These are phyloP conservation scores for Xylaria sp. DNA, from an alignment of 2,329 filamentous ascomycete species.

Conservation along the genomic window DNA sequence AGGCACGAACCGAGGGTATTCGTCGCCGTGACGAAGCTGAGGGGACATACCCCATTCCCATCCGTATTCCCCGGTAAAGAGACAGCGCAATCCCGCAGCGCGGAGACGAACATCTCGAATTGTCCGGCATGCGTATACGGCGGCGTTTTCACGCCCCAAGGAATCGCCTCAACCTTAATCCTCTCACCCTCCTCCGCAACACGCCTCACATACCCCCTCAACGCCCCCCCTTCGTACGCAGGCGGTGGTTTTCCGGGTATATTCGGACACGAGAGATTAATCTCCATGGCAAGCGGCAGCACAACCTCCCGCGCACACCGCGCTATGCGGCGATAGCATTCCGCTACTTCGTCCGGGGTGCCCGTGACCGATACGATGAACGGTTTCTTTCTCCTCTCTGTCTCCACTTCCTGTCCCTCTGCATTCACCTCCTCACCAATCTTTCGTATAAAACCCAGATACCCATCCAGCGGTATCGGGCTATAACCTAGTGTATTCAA, in stretches of 20 bases:
- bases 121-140: constrained; percentile 78
- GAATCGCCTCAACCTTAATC: constrained; percentile 42
- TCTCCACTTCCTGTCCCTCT: constrained; percentile 33
- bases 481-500: constrained; percentile 82
- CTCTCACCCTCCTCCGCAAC: constrained; percentile 37
- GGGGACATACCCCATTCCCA: constrained; percentile 48
- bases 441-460: constrained; percentile 55
- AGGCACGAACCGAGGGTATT: constrained; percentile 79
- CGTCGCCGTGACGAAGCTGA: constrained; percentile 77
- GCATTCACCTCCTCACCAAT: constrained; percentile 52
- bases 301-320: constrained; percentile 44
- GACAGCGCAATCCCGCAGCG: constrained; percentile 52
- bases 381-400: constrained; percentile 57
- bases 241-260: constrained; percentile 75
- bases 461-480: constrained; percentile 67
- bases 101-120: constrained; percentile 65
- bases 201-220: constrained; percentile 63
- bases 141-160: constrained; percentile 76
- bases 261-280: constrained; percentile 84
- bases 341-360: constrained; percentile 62
- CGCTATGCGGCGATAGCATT: constrained; percentile 64
- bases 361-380: constrained; percentile 80
- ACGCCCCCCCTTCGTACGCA: constrained; percentile 66
- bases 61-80: not conserved
- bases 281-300: constrained; percentile 72